A percentile compares a stretch with the other conserved stretches of the same genome.
Conservation (phyloP, 306 rosid genomes). For the Betula pendula region DNA sequence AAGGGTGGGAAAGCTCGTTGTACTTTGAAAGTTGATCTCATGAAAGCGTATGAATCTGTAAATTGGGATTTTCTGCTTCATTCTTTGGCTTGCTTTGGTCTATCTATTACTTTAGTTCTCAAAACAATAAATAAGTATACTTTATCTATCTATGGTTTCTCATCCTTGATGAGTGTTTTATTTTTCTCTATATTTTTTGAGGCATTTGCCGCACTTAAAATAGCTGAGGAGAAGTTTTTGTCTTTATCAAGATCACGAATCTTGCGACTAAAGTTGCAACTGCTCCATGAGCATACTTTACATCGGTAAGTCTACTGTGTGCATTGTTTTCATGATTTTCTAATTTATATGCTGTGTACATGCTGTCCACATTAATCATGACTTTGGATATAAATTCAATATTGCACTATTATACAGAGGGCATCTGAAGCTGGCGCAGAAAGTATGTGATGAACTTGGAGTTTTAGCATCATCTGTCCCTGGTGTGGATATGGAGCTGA, state of each 20-base stretch:
- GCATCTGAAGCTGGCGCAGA: conserved; percentile 81
- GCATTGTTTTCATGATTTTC: conserved; percentile 20
- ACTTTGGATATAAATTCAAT: neutral
- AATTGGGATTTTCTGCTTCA: no score
- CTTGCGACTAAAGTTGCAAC: conserved; percentile 74
- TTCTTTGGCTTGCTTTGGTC: no score
- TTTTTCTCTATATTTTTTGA: conserved; percentile 46
- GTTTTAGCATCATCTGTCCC: conserved; percentile 86
- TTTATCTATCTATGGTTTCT: no score
- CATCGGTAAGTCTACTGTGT: conserved; percentile 56
- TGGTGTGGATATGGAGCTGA: conserved; percentile 92
- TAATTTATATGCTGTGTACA: neutral
- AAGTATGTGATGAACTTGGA: conserved; percentile 90
- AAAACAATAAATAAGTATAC: no score
- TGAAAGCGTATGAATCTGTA: no score
- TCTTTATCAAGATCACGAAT: conserved; percentile 83
- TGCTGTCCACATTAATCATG: neutral
- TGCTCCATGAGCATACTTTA: conserved; percentile 86
- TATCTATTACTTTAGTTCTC: no score
- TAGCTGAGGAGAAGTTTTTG: conserved; percentile 85
- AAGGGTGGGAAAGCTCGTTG: no score
- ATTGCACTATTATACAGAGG: conserved; percentile 57
- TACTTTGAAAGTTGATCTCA: no score
- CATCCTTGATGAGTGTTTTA: conserved; percentile 19
- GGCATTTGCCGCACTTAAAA: conserved; percentile 81